Evolutionary conservation across 257 asterid genomes (phyloP), one percentile per base, ranked within the genome.

Genomic region (Leptodermis oblonga): DNA sequence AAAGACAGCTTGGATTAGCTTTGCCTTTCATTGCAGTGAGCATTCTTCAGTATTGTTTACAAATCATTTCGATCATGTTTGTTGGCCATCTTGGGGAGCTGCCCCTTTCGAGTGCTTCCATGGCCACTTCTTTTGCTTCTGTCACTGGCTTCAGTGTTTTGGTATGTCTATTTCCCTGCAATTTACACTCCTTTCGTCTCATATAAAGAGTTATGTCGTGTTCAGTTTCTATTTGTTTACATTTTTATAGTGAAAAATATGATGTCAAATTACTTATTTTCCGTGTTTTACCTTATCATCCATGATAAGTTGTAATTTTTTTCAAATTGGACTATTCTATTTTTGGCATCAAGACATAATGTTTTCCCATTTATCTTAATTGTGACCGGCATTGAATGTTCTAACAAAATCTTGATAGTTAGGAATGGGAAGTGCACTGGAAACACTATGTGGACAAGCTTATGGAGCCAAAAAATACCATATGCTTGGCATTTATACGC

Each of bases 351-450:
- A 17, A 11, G n/a, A 7, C n/a, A 18, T 3, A n/a, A 43, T 10
- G 14, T 61, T 67, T 4, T 6, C n/a, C 49, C 23, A 4, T 46
- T 31, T 26, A 10, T 67, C 22, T 11, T 22, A 23, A 18, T 55
- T 22, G 3, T 37, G 15, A 33, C 9, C 42, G 22, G 48, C 43
- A 54, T 41, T 18, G 25, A 54, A 51, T 46, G 7, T 59, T 23
- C 45, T 70, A 28, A 62, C 52, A 5, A 54, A 22, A 28, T 68
- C 70, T 61, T 77, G 84, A 62, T 71, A 88, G 96, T 74, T 88
- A 69, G 96, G 93, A 70, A 85, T 86, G 90, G 88, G 89, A 66
- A 83, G 96, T 71, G 88, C 96, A 26, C 60, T 88, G 68, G 92
- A 88, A 72, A 88, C 90, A 4, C 70, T 80, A 30, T 85, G 92